Conservation (phyloP, 257 asterid genomes). For the Pogostemon cablin region DNA sequence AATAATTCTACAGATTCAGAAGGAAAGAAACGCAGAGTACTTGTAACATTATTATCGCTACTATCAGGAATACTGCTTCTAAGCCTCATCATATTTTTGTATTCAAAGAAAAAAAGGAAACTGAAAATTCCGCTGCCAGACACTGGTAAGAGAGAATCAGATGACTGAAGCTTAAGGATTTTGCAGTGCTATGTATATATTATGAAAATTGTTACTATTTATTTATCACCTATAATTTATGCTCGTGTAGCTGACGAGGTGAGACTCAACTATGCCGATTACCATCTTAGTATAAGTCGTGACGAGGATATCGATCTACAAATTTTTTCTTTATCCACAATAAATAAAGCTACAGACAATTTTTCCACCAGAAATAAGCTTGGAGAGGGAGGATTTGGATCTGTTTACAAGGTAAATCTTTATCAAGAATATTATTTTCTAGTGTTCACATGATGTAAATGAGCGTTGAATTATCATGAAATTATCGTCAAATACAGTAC, state of each 20-base stretch:
- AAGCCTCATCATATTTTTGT: constrained; percentile 6
- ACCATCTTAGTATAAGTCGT: neutral
- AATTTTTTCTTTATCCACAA: neutral
- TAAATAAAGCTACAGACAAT: constrained; percentile 30
- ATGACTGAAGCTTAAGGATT: too few species aligned
- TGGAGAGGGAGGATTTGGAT: constrained; percentile 45
- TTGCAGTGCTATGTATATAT: too few species aligned
- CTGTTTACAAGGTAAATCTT: constrained; percentile 34
- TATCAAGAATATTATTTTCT: neutral
- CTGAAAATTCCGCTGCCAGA: neutral
- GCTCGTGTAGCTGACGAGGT: neutral
- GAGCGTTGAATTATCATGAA: too few species aligned
- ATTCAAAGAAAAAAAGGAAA: constrained; percentile 16
- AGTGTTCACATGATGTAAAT: too few species aligned
- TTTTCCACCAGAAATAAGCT: constrained; percentile 35
- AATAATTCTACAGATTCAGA: neutral
- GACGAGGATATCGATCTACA: constrained; percentile 28
- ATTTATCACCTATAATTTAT: too few species aligned
- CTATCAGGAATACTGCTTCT: neutral
- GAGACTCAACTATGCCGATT: neutral
- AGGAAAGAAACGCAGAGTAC: neutral
- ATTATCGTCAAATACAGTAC: too few species aligned
- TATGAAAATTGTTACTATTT: too few species aligned
- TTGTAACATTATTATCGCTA: constrained; percentile 1
- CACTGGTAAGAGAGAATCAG: constrained; percentile 12